phyloP scores from a whole-genome alignment of 371 early-diverging fungal genomes.

The Mortierella sp. region DNA sequence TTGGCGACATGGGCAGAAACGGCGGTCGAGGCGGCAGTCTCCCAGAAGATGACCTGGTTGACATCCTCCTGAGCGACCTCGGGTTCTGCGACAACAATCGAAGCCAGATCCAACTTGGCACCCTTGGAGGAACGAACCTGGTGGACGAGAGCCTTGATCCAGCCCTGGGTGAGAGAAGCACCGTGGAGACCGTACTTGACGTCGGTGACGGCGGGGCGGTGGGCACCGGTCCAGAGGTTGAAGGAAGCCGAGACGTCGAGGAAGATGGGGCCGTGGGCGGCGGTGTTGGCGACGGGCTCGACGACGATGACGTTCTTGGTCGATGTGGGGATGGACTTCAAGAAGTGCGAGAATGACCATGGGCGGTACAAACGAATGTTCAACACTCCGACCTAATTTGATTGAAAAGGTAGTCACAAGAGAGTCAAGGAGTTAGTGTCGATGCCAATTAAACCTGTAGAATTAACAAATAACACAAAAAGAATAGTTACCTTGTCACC shows the following conservation, averaged over 20 bases:
- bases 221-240: constrained; percentile 65
- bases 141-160: constrained; percentile 44
- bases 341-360: constrained; percentile 82
- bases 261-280: constrained; percentile 69
- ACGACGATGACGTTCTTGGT: constrained; percentile 69
- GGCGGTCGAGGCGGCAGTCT: constrained; percentile 68
- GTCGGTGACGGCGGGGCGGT: constrained; percentile 46
- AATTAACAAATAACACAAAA: not conserved
- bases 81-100: constrained; percentile 19
- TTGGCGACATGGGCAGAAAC: constrained; percentile 64
- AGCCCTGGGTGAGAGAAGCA: constrained; percentile 36
- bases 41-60: constrained; percentile 78
- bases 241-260: constrained; percentile 80
- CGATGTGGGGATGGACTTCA: constrained; percentile 73
- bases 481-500: constrained; percentile 46
- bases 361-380: constrained; percentile 85
- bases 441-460: not conserved
- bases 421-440: not conserved
- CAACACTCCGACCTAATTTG: constrained; percentile 72
- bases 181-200: constrained; percentile 54
- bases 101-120: constrained; percentile 27
- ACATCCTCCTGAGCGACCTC: constrained; percentile 42
- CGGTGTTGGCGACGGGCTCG: constrained; percentile 63
- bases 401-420: not conserved
- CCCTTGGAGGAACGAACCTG: constrained; percentile 28